phyloP scores from a whole-genome alignment of 2,329 filamentous ascomycete species.

The Neonectria neomacrospora region DNA sequence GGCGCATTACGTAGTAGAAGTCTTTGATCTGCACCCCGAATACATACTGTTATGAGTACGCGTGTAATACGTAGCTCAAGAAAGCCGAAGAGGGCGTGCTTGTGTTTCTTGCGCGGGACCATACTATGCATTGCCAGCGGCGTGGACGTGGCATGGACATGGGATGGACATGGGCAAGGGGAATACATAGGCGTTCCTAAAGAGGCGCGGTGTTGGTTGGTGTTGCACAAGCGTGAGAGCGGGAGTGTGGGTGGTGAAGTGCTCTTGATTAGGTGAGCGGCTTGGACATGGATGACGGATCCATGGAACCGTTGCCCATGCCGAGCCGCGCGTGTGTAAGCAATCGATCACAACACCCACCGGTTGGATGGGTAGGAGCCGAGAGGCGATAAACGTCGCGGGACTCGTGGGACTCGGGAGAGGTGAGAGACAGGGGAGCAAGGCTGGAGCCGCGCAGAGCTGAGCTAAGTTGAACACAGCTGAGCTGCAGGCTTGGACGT shows the following conservation, averaged over 20 bases:
- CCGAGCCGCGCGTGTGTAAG: slow-evolving; percentile 16
- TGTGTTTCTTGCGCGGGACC: slow-evolving; percentile 9
- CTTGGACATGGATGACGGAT: not conserved
- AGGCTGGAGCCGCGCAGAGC: slow-evolving; percentile 19
- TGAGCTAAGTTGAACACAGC: slow-evolving; percentile 7
- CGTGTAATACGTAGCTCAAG: not conserved
- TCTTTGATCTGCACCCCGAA: not conserved
- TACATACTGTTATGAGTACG: not conserved
- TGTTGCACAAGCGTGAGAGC: slow-evolving; percentile 6
- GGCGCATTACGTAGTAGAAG: not conserved
- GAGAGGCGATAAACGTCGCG: slow-evolving; percentile 13
- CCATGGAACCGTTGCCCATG: not conserved
- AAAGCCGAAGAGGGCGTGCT: not conserved
- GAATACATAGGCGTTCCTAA: slow-evolving; percentile 9
- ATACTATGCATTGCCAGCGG: not conserved
- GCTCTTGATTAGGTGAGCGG: slow-evolving; percentile 4
- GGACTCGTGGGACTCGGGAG: not conserved
- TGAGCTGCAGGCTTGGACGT: slow-evolving; percentile 9
- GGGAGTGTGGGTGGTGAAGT: slow-evolving; percentile 10
- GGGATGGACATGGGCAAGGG: not conserved
- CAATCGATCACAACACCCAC: not conserved
- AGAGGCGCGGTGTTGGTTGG: slow-evolving; percentile 10
- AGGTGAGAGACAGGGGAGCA: slow-evolving; percentile 16
- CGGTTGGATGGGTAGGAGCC: slow-evolving; percentile 10
- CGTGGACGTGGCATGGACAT: slow-evolving; percentile 4